These are phyloP conservation scores for Musa beccarii DNA, from an alignment of 176 grass and related monocot genomes.

Conservation along the genomic window DNA sequence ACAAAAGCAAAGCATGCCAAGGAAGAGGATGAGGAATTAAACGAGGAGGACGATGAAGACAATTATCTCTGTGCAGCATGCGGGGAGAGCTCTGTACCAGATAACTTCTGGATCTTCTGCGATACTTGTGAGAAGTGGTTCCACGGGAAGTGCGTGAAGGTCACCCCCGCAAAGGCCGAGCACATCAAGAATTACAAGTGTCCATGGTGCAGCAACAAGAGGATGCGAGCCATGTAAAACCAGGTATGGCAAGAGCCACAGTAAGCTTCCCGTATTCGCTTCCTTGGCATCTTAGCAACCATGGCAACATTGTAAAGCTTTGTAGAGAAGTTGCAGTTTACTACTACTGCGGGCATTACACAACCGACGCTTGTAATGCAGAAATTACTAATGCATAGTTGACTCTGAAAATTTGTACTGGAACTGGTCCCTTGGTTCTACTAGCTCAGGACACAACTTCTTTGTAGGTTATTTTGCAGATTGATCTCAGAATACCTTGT, in stretches of 20 bases:
- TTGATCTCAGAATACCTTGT: background rate
- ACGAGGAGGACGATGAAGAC: conserved; percentile 16
- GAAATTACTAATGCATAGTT: too few species aligned
- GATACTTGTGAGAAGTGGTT: conserved; percentile 42
- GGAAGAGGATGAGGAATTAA: conserved; percentile 29
- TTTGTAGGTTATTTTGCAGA: background rate
- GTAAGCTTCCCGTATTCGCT: background rate
- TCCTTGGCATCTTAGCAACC: background rate
- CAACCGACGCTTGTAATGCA: too few species aligned
- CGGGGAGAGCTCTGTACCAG: conserved; percentile 28
- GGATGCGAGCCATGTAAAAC: background rate
- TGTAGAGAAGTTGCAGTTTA: background rate
- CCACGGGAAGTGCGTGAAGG: conserved; percentile 40
- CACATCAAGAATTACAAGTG: conserved; percentile 50
- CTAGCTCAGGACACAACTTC: background rate
- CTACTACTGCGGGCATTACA: background rate
- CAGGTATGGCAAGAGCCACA: background rate
- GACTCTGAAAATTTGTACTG: too few species aligned
- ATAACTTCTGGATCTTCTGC: conserved; percentile 45
- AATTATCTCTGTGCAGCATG: conserved; percentile 27
- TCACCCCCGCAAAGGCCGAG: conserved; percentile 37
- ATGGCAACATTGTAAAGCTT: background rate
- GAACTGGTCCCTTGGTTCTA: too few species aligned
- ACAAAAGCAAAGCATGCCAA: conserved; percentile 21
- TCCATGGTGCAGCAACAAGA: conserved; percentile 31